Base-by-base conservation (phyloP, 495 filamentous ascomycete genomes). In the Aspergillus baeticus region DNA sequence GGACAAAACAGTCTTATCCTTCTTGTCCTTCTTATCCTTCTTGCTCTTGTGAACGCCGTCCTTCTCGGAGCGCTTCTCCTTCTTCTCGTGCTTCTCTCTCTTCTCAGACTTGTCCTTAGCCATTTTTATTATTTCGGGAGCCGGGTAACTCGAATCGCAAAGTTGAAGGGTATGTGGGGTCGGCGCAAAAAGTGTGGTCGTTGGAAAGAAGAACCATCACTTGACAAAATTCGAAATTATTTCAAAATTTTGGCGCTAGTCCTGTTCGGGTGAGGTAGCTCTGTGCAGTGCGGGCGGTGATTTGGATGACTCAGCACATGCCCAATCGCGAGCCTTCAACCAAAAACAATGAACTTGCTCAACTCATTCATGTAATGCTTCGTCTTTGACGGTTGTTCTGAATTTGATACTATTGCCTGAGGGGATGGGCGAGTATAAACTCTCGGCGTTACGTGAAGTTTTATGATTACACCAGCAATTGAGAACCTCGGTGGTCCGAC, bases 51-150 rank as follows among this genome's bases (percentile, higher is more conserved):
- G 75, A 53, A 91, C 85, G 54, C 88, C 90, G 67, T 90, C 85
- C 64, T 80, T 87, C 59, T 90, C 87, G 66, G 85, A 76, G 58
- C 84, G 85, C 77, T 89, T 89, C 75, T 89, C 86, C 77, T 91
- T 88, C 81, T 90, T 91, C 78, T 87, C 83, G 77, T 87, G 87
- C 77, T 87, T 89, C 57, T 86, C 79, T 68, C 84, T 81, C 76
- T 87, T 88, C 63, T 87, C 76, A 58, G 69, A 63, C 64, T 74
- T 79, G 61, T 82, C 80, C 68, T 82, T 82, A 52, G 69, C 77
- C 80, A 82, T 81, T 56, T 76, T 65, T 60, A 56, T 62, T 60
- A 57, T 62, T 18, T 42, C 57, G 37, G 36, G 49, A 17, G 33
- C 51, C 55, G 58, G 42, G 20, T 35, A 59, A 54, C 49, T 29